These are phyloP conservation scores for Eremochloa ophiuroides DNA, from an alignment of 176 grass and related monocot genomes.

Conservation along the genomic window DNA sequence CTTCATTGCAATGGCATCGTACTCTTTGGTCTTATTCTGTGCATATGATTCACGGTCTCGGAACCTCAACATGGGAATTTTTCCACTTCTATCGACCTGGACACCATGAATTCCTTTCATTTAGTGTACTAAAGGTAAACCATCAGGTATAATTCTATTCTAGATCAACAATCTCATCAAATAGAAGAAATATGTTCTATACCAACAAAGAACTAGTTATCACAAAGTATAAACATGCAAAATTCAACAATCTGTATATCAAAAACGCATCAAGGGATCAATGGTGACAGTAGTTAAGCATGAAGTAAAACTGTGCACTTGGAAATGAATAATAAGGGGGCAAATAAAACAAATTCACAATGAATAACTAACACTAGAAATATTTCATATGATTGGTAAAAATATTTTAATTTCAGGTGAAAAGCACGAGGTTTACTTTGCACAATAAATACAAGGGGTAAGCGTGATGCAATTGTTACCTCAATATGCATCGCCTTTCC, in stretches of 20 bases:
- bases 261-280: background rate
- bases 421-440: background rate
- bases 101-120: background rate
- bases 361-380: background rate
- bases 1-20: slow-evolving; percentile 97
- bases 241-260: background rate
- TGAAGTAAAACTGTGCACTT: background rate
- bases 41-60: slow-evolving; percentile 86
- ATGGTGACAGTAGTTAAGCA: background rate
- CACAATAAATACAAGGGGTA: background rate
- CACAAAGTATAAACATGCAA: background rate
- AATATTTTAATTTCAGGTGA: slow-evolving; percentile 1
- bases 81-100: slow-evolving; percentile 93
- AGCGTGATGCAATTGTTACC: slow-evolving; percentile 45
- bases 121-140: background rate
- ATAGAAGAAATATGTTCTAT: background rate
- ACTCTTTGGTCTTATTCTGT: slow-evolving; percentile 99
- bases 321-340: background rate
- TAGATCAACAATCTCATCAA: background rate
- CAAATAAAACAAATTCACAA: background rate
- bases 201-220: slow-evolving; percentile 11
- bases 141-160: background rate
- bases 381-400: background rate
- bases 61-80: slow-evolving; percentile 81
- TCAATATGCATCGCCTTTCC: slow-evolving; percentile 99